Percentiles rank a stretch among this genome's conserved stretches.
phyloP scores from a whole-genome alignment of 2,329 filamentous ascomycete genomes.

The Coleophoma cylindrospora region DNA sequence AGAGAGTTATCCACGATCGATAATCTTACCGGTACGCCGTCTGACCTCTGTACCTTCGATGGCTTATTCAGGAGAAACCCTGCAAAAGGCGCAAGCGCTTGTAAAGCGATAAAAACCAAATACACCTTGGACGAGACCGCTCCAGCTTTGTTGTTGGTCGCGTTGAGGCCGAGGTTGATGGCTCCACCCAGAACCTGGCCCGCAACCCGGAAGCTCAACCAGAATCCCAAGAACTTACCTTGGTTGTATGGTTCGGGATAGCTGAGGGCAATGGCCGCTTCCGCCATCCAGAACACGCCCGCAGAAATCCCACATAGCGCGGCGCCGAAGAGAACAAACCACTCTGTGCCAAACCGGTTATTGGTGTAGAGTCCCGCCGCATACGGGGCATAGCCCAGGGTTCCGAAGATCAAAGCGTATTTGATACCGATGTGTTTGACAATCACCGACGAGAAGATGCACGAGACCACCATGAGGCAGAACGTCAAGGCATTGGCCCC shows the following conservation, averaged over 20 bases:
- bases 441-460: conserved; percentile 58
- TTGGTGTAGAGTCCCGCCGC: conserved; percentile 69
- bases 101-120: conserved; percentile 65
- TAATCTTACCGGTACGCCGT: conserved; percentile 57
- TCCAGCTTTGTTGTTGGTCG: conserved; percentile 48
- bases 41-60: conserved; percentile 55
- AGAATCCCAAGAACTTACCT: conserved; percentile 61
- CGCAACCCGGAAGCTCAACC: conserved; percentile 53
- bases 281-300: conserved; percentile 71
- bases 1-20: conserved; percentile 49
- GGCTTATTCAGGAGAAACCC: conserved; percentile 59
- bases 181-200: conserved; percentile 69
- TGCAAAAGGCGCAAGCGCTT: conserved; percentile 59
- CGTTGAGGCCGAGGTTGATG: conserved; percentile 65
- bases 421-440: conserved; percentile 68
- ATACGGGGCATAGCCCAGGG: conserved; percentile 66
- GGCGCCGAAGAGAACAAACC: conserved; percentile 58
- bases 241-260: conserved; percentile 68
- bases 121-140: conserved; percentile 67
- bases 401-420: conserved; percentile 65
- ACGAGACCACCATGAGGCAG: conserved; percentile 67
- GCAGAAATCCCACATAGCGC: conserved; percentile 34
- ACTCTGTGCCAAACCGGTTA: conserved; percentile 63
- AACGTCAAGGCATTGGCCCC: conserved; percentile 68
- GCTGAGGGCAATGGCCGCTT: conserved; percentile 66